phyloP scores from a whole-genome alignment of 208 protist species.

The Balamuthia mandrillaris region DNA sequence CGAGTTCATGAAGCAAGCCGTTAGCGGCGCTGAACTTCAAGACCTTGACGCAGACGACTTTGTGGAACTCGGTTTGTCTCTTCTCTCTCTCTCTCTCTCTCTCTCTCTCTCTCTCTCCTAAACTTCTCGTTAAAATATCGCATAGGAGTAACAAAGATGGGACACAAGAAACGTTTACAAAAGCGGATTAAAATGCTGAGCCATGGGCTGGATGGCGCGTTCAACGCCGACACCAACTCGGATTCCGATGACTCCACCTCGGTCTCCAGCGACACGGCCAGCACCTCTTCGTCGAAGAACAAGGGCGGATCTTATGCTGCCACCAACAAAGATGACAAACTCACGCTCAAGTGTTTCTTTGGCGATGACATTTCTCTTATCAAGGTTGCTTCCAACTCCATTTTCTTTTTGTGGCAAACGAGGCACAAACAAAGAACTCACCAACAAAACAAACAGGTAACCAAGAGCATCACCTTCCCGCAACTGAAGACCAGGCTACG shows the following conservation, averaged over 20 bases:
- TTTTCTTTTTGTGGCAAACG: no score
- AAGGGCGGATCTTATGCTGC: no score
- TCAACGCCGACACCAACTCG: not conserved
- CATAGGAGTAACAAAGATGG: conserved; percentile 15
- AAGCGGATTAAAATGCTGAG: not conserved
- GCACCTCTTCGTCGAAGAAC: not conserved
- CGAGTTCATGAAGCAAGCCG: conserved; percentile 44
- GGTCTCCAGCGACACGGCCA: not conserved
- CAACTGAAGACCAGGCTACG: not conserved
- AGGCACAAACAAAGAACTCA: no score
- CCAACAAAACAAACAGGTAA: no score
- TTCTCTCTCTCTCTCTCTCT: not conserved
- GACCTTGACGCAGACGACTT: conserved; percentile 29
- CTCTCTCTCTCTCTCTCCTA: not conserved
- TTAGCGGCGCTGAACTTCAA: conserved; percentile 1
- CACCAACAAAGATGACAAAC: not conserved
- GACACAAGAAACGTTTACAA: not conserved
- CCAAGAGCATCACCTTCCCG: not conserved
- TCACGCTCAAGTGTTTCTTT: conserved; percentile 29
- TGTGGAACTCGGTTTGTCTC: not conserved
- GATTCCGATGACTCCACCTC: not conserved
- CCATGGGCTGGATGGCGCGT: not conserved
- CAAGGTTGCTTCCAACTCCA: conserved; percentile 14
- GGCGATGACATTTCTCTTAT: conserved; percentile 35
- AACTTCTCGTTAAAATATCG: no score